Evolutionary conservation across 176 grass and related monocot genomes (phyloP).

Genomic region (Triticum aestivum): IWGSC_CS_RefSeq_v2.1 NC_057797.1:490307006-490307505

Average conservation of each 20-base stretch:
- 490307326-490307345: conserved; percentile 2
- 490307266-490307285: conserved; percentile 41
- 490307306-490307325: neutral
- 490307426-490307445: conserved; percentile 96
- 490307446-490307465: conserved; percentile 85
- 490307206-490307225: conserved; percentile 94
- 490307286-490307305: conserved; percentile 23
- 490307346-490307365: conserved; percentile 10
- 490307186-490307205: conserved; percentile 95
- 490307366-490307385: conserved; percentile 53
- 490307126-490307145: neutral
- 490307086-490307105: conserved; percentile 22
- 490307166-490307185: conserved; percentile 87
- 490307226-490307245: conserved; percentile 99
- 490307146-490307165: conserved; percentile 59
- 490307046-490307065: conserved; percentile 77
- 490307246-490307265: conserved; percentile 94
- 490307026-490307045: conserved; percentile 88
- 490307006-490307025: conserved; percentile 68
- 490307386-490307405: conserved; percentile 75
- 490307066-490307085: conserved; percentile 92
- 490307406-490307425: conserved; percentile 84
- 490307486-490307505: conserved; percentile 89
- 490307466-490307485: conserved; percentile 99
- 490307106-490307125: conserved; percentile 29